Evolutionary conservation across 2,329 filamentous ascomycete genomes (phyloP), one percentile per base, ranked within the genome.

Genomic region (Metarhizium robertsii): DNA sequence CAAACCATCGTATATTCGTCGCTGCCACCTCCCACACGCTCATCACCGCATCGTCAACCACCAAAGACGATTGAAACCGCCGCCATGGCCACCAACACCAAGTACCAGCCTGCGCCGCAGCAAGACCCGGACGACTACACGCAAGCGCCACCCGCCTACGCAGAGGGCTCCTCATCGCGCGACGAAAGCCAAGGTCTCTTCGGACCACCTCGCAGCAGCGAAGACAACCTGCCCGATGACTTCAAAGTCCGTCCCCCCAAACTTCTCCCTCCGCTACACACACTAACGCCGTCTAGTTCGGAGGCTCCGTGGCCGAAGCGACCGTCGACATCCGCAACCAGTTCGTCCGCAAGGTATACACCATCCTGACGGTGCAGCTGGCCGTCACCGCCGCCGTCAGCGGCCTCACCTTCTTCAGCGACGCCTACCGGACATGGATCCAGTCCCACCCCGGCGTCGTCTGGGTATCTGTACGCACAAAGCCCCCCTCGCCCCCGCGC

Each of bases 341-440:
- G 73, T 99, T 96, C 72, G 80, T 96, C 65, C 87, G 92, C 73
- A 97, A 97, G 79, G 94, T 99, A 68, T 99, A 99, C 75, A 87
- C 91, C 57, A 99, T 99, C 72, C 80, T 99, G 75, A 95, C 94
- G n/a, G 85, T 90, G 53, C 94, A 99, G 71, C 85, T 99, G 54
- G 77, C 97, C 67, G 84, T 87, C 56, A 99, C 94, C 7, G 87
- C 86, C 42, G 79, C 81, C 59, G 79, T 97, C 62, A 91, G 88
- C 75, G 82, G 86, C 59, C 74, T 96, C 63, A 94, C 88, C 62
- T 97, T 97, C 80, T 88, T 90, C 73, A 95, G 83, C 74, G 66
- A 73, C 11, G 74, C 77, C 55, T 99, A 97, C 78, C 90, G 86
- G 69, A 66, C 64, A 53, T 99, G 92, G 90, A 92, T 99, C 65